Evolutionary conservation across 495 filamentous ascomycete genomes (phyloP), one percentile per base, ranked within the genome.

Genomic region (Aspergillus funiculosus): DNA sequence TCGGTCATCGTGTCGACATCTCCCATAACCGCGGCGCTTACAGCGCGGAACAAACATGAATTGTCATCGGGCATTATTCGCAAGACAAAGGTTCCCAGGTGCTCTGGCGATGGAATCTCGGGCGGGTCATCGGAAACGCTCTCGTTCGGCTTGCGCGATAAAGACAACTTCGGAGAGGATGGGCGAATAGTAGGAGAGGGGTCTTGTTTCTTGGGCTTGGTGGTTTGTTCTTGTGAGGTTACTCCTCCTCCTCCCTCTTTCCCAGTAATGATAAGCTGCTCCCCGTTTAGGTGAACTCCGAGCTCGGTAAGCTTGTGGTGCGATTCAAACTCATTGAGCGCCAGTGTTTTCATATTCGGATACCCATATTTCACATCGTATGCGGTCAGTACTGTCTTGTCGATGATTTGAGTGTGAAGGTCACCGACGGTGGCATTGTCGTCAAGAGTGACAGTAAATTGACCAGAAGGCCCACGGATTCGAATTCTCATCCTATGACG

Each of bases 1-100:
- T 86, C 81, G 1, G 73, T 77, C 72, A 86, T 86, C n/a, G 75
- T 69, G 50, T 89, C 82, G 57, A 86, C 77, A 5, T 71, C 73
- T 29, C 82, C 81, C 45, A 87, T 76, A 14, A 95, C 75, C 3
- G 87, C 86, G 39, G 81, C 83, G 40, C 83, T 82, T 18, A 97
- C 77, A 0, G 94, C 92, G 7, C 89, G 85, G 63, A 97, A 98
- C 48, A 97, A 81, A 64, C 92, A 98, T 32, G 81, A 86, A 63
- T 96, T 96, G 61, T 98, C 92, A 58, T 96, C 92, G 7, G 90
- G 87, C 92, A 98, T 96, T 25, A 97, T 87, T 2, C 92, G 82
- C 4, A 96, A 79, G 21, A 95, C 81, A 19, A 89, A 66, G 0
- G 78, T 86, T 19, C 81, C 81, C 7, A 68, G 68, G 41, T 78